These are phyloP conservation scores for Cercospora berteroae DNA, from an alignment of 2,329 filamentous ascomycete species.

Conservation along the genomic window DNA sequence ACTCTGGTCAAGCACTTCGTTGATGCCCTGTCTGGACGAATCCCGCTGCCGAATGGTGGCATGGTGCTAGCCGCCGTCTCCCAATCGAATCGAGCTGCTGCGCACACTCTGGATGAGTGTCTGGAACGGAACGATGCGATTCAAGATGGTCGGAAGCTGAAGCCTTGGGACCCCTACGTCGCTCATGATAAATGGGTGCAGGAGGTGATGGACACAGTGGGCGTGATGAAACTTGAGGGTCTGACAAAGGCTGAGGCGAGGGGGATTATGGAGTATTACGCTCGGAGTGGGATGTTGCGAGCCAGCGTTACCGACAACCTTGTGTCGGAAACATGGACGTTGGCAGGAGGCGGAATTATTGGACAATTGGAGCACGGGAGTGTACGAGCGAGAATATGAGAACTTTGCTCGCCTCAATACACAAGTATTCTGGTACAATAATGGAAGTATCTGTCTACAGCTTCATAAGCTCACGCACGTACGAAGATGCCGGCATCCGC, in stretches of 20 bases:
- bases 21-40: conserved; percentile 64
- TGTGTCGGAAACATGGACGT: conserved; percentile 78
- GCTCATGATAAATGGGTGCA: conserved; percentile 54
- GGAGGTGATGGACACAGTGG: conserved; percentile 44
- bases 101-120: conserved; percentile 21
- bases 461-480: neutral
- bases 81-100: conserved; percentile 57
- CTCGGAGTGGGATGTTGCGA: conserved; percentile 75
- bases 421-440: neutral
- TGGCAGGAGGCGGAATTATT: conserved; percentile 76
- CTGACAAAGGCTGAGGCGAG: conserved; percentile 72
- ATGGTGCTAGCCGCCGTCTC: conserved; percentile 73
- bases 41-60: conserved; percentile 67
- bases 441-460: neutral
- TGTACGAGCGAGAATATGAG: conserved; percentile 33
- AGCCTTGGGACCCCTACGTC: conserved; percentile 52
- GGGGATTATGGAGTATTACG: conserved; percentile 89
- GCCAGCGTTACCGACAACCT: conserved; percentile 65
- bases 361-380: conserved; percentile 78
- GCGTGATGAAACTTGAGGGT: conserved; percentile 59
- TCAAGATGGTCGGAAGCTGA: conserved; percentile 34
- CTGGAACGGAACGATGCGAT: conserved; percentile 20
- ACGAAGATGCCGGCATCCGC: neutral
- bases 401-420: neutral
- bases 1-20: conserved; percentile 72